Evolutionary conservation across 2,329 filamentous ascomycete species (phyloP).

Genomic region (Plenodomus biglobosus): DNA sequence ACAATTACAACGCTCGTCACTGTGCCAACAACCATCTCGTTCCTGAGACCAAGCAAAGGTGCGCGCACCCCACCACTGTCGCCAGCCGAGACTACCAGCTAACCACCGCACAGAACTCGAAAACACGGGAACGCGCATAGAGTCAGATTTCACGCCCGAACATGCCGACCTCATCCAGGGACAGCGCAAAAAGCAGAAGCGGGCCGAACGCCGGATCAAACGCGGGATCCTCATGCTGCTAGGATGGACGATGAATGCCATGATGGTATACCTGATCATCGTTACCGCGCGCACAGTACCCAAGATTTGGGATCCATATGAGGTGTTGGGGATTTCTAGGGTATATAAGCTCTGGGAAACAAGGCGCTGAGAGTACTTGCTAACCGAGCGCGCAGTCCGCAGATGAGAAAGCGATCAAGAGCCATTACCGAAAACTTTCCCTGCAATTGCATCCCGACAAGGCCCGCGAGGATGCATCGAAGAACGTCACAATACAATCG

Average conservation of each 20-base stretch:
- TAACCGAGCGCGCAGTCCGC: constrained; percentile 61
- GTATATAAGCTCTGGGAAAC: constrained; percentile 50
- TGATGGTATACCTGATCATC: constrained; percentile 88
- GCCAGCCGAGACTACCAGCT: constrained; percentile 6
- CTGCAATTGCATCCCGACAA: constrained; percentile 93
- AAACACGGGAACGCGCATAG: constrained; percentile 78
- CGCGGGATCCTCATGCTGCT: constrained; percentile 72
- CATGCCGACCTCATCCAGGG: constrained; percentile 81
- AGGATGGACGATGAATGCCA: constrained; percentile 82
- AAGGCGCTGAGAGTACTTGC: constrained; percentile 6
- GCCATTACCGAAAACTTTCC: constrained; percentile 83
- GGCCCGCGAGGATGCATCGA: constrained; percentile 74
- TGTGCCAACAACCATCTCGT: constrained; percentile 83
- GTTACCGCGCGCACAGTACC: constrained; percentile 70
- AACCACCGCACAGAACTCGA: constrained; percentile 61
- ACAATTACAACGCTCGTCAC: constrained; percentile 87
- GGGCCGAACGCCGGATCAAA: constrained; percentile 86
- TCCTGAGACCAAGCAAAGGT: constrained; percentile 76
- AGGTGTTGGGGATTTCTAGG: constrained; percentile 84
- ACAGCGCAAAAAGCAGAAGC: constrained; percentile 82
- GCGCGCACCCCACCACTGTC: constrained; percentile 22
- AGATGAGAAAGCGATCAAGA: constrained; percentile 88
- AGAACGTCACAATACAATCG: constrained; percentile 84
- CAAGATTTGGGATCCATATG: constrained; percentile 95
- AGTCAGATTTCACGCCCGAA: constrained; percentile 76